phyloP scores from a whole-genome alignment of 805 yeast species.

The Kluyveromyces nonfermentans region DNA sequence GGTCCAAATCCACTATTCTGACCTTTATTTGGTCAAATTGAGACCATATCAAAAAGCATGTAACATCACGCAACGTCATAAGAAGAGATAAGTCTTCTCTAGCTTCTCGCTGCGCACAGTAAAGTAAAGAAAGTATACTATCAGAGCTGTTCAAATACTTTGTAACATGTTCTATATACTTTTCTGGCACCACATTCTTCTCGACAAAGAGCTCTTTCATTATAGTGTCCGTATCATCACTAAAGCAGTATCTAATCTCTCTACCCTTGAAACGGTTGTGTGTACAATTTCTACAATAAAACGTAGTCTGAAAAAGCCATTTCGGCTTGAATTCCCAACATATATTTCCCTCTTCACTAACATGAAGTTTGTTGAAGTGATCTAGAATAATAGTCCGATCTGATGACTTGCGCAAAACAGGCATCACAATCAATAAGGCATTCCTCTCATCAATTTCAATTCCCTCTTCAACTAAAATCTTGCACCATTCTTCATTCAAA shows the following conservation, averaged over 20 bases:
- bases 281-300: slow-evolving; percentile 25
- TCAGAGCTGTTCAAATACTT: slow-evolving; percentile 13
- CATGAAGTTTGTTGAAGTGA: slow-evolving; percentile 19
- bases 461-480: not conserved
- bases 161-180: slow-evolving; percentile 10
- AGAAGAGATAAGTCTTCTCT: slow-evolving; percentile 16
- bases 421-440: slow-evolving; percentile 12
- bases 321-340: slow-evolving; percentile 28
- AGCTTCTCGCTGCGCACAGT: slow-evolving; percentile 16
- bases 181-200: slow-evolving; percentile 6
- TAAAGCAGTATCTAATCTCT: slow-evolving; percentile 17
- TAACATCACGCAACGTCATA: slow-evolving; percentile 33
- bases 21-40: slow-evolving; percentile 3
- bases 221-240: slow-evolving; percentile 7
- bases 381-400: slow-evolving; percentile 8
- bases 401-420: slow-evolving; percentile 10
- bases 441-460: slow-evolving; percentile 8
- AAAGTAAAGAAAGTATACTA: slow-evolving; percentile 18
- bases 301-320: slow-evolving; percentile 17
- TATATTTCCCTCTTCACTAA: not conserved
- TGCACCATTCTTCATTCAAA: not conserved
- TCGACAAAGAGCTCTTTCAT: slow-evolving; percentile 7
- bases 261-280: slow-evolving; percentile 18
- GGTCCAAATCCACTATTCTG: slow-evolving; percentile 43
- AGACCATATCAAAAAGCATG: slow-evolving; percentile 27